Evolutionary conservation across 106 monocot genomes (phyloP).

Genomic region (Alisma plantagoaquatica): DNA sequence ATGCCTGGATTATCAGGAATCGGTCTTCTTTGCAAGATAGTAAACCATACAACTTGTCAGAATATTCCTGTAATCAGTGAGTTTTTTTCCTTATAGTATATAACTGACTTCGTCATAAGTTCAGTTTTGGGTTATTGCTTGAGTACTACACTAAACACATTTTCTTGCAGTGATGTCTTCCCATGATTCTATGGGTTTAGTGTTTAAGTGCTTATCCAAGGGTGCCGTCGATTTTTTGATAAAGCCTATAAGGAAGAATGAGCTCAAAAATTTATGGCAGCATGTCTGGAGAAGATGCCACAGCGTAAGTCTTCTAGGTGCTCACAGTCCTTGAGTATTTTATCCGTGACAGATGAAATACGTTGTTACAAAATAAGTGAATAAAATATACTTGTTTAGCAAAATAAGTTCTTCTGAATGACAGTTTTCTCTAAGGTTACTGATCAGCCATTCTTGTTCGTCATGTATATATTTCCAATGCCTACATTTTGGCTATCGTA

Average conservation of each 20-base stretch:
- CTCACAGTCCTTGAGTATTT: neutral
- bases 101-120: no score
- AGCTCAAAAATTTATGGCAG: constrained; percentile 97
- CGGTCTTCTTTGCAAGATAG: constrained; percentile 85
- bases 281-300: constrained; percentile 95
- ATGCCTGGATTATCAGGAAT: constrained; percentile 80
- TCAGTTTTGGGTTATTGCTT: neutral
- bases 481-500: constrained; percentile 14
- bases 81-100: constrained; percentile 20
- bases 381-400: neutral
- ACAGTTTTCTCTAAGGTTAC: neutral
- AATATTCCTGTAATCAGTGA: constrained; percentile 96
- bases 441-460: neutral
- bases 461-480: neutral
- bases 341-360: neutral
- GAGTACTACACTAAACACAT: constrained; percentile 23
- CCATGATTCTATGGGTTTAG: constrained; percentile 88
- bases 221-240: constrained; percentile 98
- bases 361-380: neutral
- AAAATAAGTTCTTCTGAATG: neutral
- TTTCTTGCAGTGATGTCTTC: constrained; percentile 96
- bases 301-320: constrained; percentile 20
- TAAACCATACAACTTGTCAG: constrained; percentile 67
- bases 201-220: constrained; percentile 91
- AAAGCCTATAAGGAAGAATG: constrained; percentile 95